Evolutionary conservation across 495 filamentous ascomycete genomes (phyloP).

Genomic region (Hyaloscypha bicolor): DNA sequence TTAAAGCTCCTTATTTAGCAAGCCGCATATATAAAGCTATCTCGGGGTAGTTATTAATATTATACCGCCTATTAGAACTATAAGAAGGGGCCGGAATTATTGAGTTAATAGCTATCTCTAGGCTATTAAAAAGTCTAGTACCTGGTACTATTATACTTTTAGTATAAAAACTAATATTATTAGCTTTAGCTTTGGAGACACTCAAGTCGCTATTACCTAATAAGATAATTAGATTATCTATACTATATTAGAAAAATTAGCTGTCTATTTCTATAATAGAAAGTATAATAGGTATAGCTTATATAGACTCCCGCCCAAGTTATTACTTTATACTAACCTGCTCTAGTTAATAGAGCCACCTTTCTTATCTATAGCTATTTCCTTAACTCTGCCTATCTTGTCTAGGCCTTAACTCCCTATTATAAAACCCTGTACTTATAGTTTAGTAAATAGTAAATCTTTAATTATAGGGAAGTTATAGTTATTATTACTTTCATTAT

Average conservation of each 20-base stretch:
- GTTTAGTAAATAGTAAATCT: slow-evolving; percentile 23
- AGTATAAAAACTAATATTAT: slow-evolving; percentile 15
- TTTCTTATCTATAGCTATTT: slow-evolving; percentile 27
- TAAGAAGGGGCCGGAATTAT: slow-evolving; percentile 17
- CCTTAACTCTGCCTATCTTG: slow-evolving; percentile 7
- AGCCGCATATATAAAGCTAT: slow-evolving; percentile 9
- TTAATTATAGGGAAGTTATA: slow-evolving; percentile 17
- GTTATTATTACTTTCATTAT: slow-evolving; percentile 20
- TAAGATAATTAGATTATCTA: slow-evolving; percentile 22
- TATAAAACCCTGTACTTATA: slow-evolving; percentile 21
- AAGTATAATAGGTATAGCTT: not conserved
- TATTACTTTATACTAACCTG: slow-evolving; percentile 13
- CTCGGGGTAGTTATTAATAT: slow-evolving; percentile 31
- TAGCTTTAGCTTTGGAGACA: slow-evolving; percentile 16
- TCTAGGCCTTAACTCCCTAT: not conserved
- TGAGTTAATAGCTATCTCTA: slow-evolving; percentile 14
- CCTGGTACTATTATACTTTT: slow-evolving; percentile 11
- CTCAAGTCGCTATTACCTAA: slow-evolving; percentile 18
- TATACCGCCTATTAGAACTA: slow-evolving; percentile 21
- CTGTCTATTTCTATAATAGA: slow-evolving; percentile 14
- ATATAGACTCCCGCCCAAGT: slow-evolving; percentile 9
- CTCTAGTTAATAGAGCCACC: slow-evolving; percentile 8
- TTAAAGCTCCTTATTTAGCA: slow-evolving; percentile 15
- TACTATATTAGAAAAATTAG: slow-evolving; percentile 20
- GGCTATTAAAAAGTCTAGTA: slow-evolving; percentile 15